Percentiles rank a stretch among this genome's conserved stretches.
These are phyloP conservation scores for Chondrus crispus DNA, from an alignment of 23 red algal species.

Conservation along the genomic window DNA sequence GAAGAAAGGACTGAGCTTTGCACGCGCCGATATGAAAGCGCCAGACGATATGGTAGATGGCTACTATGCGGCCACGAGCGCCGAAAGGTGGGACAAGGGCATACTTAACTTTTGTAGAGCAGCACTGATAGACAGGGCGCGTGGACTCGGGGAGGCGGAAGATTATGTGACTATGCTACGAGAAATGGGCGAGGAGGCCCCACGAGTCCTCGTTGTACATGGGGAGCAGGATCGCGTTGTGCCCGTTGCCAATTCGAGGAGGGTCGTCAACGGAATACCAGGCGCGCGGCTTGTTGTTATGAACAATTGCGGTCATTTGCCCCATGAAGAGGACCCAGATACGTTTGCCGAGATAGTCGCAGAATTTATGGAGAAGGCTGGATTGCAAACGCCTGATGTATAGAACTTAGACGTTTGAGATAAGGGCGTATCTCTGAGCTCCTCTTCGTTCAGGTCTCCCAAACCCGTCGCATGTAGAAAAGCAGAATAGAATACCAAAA, in stretches of 20 bases:
- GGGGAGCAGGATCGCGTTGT: conserved; percentile 63
- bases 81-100: conserved; percentile 43
- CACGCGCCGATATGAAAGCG: not conserved
- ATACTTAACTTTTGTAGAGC: conserved; percentile 54
- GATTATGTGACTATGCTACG: conserved; percentile 47
- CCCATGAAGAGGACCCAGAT: conserved; percentile 68
- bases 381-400: not conserved
- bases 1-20: conserved; percentile 30
- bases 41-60: conserved; percentile 39
- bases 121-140: not conserved
- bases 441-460: too few relatives aligned
- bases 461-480: not conserved
- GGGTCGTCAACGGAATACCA: conserved; percentile 13
- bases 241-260: conserved; percentile 64
- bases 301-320: conserved; percentile 63
- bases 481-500: not conserved
- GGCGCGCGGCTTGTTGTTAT: conserved; percentile 38
- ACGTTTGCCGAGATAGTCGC: conserved; percentile 41
- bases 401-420: not conserved
- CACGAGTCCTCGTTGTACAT: conserved; percentile 71
- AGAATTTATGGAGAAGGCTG: conserved; percentile 13
- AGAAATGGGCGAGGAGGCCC: not conserved
- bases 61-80: conserved; percentile 43
- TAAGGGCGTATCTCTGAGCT: too few relatives aligned
- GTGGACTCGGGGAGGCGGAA: not conserved